phyloP scores from a whole-genome alignment of 345 rosid genomes.

The Chamaenerion angustifolium region DNA sequence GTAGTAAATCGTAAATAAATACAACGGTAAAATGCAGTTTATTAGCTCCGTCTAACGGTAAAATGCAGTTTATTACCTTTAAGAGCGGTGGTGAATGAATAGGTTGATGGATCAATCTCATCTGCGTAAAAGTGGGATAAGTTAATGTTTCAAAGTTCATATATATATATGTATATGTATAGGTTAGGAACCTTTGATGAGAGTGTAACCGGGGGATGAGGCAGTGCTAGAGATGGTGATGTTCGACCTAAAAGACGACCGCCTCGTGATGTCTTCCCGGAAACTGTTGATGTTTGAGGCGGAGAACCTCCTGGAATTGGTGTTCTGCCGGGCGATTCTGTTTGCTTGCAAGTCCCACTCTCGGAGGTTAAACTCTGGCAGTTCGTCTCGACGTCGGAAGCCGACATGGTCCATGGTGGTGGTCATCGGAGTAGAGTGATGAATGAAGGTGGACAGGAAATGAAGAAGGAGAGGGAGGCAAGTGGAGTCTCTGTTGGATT shows the following conservation, averaged over 20 bases:
- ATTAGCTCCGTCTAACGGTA: no score
- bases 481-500: no score
- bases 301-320: constrained; percentile 53
- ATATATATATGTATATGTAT: no score
- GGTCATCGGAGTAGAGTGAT: neutral
- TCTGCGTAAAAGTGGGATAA: constrained; percentile 26
- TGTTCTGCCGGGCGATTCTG: constrained; percentile 12
- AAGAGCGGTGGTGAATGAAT: constrained; percentile 78
- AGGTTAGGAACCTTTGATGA: constrained; percentile 17
- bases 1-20: no score
- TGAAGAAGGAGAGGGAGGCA: constrained; percentile 17
- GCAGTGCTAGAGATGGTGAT: constrained; percentile 74
- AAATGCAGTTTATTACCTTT: constrained; percentile 66
- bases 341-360: constrained; percentile 12
- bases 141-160: neutral
- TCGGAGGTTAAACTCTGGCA: constrained; percentile 5
- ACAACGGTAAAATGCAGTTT: no score
- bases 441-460: no score
- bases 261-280: constrained; percentile 32
- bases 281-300: constrained; percentile 33
- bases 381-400: neutral
- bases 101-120: constrained; percentile 84
- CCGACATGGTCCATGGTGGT: neutral
- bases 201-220: constrained; percentile 79
- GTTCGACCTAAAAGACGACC: constrained; percentile 39